These are phyloP conservation scores for Picea glauca DNA, from an alignment of 75 land plant species.

Conservation along the genomic window DNA sequence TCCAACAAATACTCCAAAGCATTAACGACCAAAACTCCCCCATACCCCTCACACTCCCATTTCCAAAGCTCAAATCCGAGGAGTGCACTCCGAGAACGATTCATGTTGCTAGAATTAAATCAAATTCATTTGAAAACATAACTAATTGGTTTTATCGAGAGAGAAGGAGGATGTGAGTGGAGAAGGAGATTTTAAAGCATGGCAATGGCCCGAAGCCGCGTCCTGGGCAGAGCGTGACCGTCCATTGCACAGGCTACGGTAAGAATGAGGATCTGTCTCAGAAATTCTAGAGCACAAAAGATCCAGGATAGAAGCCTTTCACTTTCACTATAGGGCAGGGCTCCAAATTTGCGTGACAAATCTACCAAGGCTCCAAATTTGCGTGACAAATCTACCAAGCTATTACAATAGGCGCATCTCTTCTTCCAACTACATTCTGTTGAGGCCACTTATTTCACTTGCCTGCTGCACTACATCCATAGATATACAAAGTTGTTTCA, in stretches of 20 bases:
- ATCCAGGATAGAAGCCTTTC: constrained; percentile 87
- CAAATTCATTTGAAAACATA: no score
- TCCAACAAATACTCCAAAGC: no score
- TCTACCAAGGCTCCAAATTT: neutral
- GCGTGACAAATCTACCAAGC: neutral
- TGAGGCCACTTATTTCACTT: neutral
- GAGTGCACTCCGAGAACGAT: no score
- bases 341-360: neutral
- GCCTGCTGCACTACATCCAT: neutral
- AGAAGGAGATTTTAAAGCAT: constrained; percentile 58
- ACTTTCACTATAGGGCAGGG: constrained; percentile 67
- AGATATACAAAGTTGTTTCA: neutral
- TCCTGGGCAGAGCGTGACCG: constrained; percentile 85
- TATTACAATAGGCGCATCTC: neutral
- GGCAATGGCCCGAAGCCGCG: constrained; percentile 77
- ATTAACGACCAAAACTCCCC: no score
- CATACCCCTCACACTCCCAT: no score
- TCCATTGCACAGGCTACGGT: constrained; percentile 95
- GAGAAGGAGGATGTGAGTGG: constrained; percentile 57
- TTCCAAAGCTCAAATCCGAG: no score
- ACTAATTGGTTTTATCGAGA: no score
- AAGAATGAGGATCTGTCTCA: constrained; percentile 81
- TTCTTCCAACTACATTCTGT: neutral
- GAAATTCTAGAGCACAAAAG: constrained; percentile 99
- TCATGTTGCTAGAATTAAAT: no score